Evolutionary conservation across 2,329 filamentous ascomycete genomes (phyloP).

Genomic region (Shiraia sp.): DNA sequence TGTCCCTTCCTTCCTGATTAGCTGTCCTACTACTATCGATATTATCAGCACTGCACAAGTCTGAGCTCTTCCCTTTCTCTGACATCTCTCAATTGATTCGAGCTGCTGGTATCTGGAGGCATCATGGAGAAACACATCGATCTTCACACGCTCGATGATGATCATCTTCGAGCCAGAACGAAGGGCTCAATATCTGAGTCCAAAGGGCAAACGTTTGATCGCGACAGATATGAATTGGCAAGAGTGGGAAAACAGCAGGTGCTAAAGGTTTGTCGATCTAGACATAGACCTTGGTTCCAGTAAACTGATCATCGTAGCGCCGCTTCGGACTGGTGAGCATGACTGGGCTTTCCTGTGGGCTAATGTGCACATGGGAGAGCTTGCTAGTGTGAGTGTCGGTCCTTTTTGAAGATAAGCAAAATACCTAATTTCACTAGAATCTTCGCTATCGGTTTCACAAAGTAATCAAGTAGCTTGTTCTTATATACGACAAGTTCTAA

Average conservation of each 20-base stretch:
- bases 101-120: neutral
- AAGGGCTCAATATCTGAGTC: slow-evolving; percentile 28
- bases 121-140: slow-evolving; percentile 39
- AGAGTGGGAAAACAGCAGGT: slow-evolving; percentile 42
- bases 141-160: slow-evolving; percentile 32
- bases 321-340: slow-evolving; percentile 44
- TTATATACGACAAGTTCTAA: slow-evolving; percentile 3
- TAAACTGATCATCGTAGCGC: slow-evolving; percentile 28
- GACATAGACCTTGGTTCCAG: neutral
- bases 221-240: slow-evolving; percentile 40
- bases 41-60: slow-evolving; percentile 5
- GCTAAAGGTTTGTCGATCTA: slow-evolving; percentile 32
- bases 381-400: slow-evolving; percentile 36
- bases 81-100: neutral
- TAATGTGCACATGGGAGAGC: slow-evolving; percentile 47
- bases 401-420: neutral
- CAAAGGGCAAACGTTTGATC: slow-evolving; percentile 34
- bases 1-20: slow-evolving; percentile 22
- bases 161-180: slow-evolving; percentile 21
- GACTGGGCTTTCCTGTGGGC: slow-evolving; percentile 41
- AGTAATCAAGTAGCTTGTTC: slow-evolving; percentile 24
- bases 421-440: slow-evolving; percentile 23
- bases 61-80: slow-evolving; percentile 1
- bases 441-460: slow-evolving; percentile 40
- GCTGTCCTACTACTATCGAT: slow-evolving; percentile 13